phyloP scores from a whole-genome alignment of 768 basidiomycete genomes.

The Mycena leptocephala region DNA sequence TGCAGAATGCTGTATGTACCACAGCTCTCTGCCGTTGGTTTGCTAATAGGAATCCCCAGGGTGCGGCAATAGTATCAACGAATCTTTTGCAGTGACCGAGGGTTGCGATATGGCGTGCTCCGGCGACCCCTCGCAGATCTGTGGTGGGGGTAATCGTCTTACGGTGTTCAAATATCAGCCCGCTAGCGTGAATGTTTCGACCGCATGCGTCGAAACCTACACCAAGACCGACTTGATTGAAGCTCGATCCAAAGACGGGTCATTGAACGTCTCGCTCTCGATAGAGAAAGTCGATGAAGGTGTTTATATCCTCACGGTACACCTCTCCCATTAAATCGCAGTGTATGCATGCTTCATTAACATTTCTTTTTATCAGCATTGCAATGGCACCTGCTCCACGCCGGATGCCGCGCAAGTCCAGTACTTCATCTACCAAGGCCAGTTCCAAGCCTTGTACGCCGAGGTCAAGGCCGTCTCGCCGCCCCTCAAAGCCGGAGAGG shows the following conservation, averaged over 20 bases:
- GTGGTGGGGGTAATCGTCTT: constrained; percentile 1
- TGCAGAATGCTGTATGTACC: constrained; percentile 16
- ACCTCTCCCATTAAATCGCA: not conserved
- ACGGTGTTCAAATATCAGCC: not conserved
- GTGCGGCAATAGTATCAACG: not conserved
- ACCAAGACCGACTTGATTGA: not conserved
- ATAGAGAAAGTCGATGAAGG: not conserved
- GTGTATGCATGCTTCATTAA: not conserved
- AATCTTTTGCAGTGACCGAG: not conserved
- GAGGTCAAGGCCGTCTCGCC: not conserved
- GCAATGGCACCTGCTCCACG: not conserved
- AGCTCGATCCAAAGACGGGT: not conserved
- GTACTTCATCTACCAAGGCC: not conserved
- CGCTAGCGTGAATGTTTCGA: not conserved
- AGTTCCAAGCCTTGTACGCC: not conserved
- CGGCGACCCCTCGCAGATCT: not conserved
- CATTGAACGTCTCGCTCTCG: not conserved
- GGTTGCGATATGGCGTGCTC: constrained; percentile 10
- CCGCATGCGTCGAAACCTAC: not conserved
- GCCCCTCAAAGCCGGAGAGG: not conserved
- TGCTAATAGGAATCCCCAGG: not conserved
- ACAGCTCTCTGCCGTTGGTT: not conserved
- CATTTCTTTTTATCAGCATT: not conserved
- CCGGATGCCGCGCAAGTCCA: not conserved
- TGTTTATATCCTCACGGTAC: not conserved